Conservation (phyloP, 495 filamentous ascomycete genomes). For the Penicillium diatomitis region DNA sequence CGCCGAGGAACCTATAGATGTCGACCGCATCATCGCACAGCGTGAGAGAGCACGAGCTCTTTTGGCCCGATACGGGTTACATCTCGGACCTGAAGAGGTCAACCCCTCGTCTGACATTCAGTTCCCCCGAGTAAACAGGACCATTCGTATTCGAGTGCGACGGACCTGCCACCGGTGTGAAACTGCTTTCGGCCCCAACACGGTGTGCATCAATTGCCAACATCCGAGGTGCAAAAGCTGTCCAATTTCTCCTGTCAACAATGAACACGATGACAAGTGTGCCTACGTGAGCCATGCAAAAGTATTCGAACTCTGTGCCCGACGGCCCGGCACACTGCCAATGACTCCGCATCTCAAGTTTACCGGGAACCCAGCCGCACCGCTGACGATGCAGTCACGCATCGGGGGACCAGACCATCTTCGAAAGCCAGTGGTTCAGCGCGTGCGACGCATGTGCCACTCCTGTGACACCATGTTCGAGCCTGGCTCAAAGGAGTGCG, state of each 20-base stretch:
- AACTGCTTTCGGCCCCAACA: slow-evolving; percentile 60
- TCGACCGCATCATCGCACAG: slow-evolving; percentile 35
- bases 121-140: slow-evolving; percentile 70
- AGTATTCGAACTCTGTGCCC: slow-evolving; percentile 11
- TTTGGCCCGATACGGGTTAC: slow-evolving; percentile 66
- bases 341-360: slow-evolving; percentile 9
- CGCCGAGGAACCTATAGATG: slow-evolving; percentile 19
- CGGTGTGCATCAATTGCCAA: slow-evolving; percentile 61
- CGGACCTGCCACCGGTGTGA: slow-evolving; percentile 73
- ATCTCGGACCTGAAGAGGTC: slow-evolving; percentile 62
- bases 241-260: slow-evolving; percentile 53
- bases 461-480: slow-evolving; percentile 58
- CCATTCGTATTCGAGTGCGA: slow-evolving; percentile 85
- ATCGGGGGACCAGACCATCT: slow-evolving; percentile 61
- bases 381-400: slow-evolving; percentile 53
- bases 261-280: slow-evolving; percentile 8
- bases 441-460: slow-evolving; percentile 71
- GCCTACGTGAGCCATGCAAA: slow-evolving; percentile 34
- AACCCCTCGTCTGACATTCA: slow-evolving; percentile 45
- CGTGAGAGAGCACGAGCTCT: slow-evolving; percentile 62
- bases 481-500: slow-evolving; percentile 51
- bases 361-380: slow-evolving; percentile 5
- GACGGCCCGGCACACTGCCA: slow-evolving; percentile 1
- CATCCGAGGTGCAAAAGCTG: slow-evolving; percentile 74
- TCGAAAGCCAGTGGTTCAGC: slow-evolving; percentile 55